Evolutionary conservation across 1,284 basidiomycete species (phyloP).

Genomic region (Vanrija pseudolonga): DNA sequence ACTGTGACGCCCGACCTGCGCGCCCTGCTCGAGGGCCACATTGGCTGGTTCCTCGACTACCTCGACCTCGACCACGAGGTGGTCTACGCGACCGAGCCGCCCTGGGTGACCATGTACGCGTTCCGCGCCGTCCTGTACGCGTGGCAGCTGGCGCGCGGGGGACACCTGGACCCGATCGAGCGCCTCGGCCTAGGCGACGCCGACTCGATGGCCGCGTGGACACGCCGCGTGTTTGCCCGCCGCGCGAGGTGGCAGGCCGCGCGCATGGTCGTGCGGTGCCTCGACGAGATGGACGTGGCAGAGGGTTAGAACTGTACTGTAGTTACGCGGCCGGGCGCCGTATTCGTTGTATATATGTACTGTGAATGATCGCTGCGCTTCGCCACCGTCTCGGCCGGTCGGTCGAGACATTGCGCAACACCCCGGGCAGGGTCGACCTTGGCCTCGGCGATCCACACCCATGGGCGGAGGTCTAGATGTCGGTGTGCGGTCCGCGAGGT

Average conservation of each 20-base stretch:
- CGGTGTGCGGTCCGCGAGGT: too few relatives aligned
- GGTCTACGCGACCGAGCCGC: conserved; percentile 13
- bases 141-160: conserved; percentile 24
- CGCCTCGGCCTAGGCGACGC: conserved; percentile 8
- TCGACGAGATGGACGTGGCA: too few relatives aligned
- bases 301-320: too few relatives aligned
- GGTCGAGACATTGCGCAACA: too few relatives aligned
- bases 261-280: neutral
- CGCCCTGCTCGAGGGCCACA: conserved; percentile 17
- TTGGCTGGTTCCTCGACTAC: conserved; percentile 27
- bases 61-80: conserved; percentile 19
- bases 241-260: conserved; percentile 17
- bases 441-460: too few relatives aligned
- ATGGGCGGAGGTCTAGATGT: too few relatives aligned
- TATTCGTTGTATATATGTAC: too few relatives aligned
- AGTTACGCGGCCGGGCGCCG: too few relatives aligned
- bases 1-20: conserved; percentile 7
- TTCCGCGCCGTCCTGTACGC: conserved; percentile 31
- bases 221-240: conserved; percentile 16
- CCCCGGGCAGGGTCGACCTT: too few relatives aligned
- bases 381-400: too few relatives aligned
- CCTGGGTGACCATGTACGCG: conserved; percentile 28
- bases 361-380: too few relatives aligned
- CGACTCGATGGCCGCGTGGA: conserved; percentile 16
- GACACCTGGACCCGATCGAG: conserved; percentile 2